phyloP scores from a whole-genome alignment of 1,284 basidiomycete genomes.

The Ustilago lituana region DNA sequence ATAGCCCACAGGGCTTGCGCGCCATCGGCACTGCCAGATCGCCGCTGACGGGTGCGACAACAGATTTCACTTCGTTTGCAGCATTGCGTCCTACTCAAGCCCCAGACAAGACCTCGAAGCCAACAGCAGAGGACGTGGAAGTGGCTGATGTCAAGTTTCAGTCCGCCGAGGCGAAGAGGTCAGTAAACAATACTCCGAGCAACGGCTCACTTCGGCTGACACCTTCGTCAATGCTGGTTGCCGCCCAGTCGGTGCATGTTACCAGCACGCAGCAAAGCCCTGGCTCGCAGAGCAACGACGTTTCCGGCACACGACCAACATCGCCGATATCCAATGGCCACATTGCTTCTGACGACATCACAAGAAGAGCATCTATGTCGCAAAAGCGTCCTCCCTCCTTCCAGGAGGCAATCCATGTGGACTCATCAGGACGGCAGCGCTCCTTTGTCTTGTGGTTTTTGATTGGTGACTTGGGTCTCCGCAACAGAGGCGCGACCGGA shows the following conservation, averaged over 20 bases:
- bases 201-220: conserved; percentile 18
- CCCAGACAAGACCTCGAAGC: neutral
- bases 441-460: conserved; percentile 58
- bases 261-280: neutral
- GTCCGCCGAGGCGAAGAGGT: neutral
- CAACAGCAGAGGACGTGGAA: neutral
- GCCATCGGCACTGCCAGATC: conserved; percentile 14
- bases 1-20: conserved; percentile 28
- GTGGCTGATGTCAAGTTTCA: neutral
- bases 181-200: neutral
- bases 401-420: conserved; percentile 25
- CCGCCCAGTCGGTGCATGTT: conserved; percentile 1
- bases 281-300: neutral
- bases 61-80: conserved; percentile 23
- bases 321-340: neutral
- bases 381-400: conserved; percentile 2
- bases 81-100: conserved; percentile 10
- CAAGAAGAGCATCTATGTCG: neutral
- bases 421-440: conserved; percentile 32
- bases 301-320: neutral
- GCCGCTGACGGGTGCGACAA: conserved; percentile 18
- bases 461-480: conserved; percentile 54
- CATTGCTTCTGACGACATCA: neutral
- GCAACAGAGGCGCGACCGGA: conserved; percentile 3
- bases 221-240: conserved; percentile 34